Conservation (phyloP, 1,284 basidiomycete species). For the Puccinia novopanici region DNA sequence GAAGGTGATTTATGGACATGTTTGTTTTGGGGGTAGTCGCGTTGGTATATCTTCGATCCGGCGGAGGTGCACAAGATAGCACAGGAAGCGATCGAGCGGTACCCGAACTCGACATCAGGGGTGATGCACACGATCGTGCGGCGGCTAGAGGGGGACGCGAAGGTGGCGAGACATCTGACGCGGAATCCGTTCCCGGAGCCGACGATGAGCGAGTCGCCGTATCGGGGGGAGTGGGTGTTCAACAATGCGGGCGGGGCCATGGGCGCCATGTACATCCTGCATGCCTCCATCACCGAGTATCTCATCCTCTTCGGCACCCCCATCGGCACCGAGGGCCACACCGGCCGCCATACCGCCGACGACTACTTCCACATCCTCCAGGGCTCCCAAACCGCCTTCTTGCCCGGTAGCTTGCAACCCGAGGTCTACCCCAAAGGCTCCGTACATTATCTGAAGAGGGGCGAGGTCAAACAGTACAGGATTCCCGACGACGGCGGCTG, state of each 20-base stretch:
- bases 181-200: conserved; percentile 19
- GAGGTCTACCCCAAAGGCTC: conserved; percentile 81
- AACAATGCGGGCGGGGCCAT: conserved; percentile 98
- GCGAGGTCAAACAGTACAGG: conserved; percentile 90
- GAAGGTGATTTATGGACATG: neutral
- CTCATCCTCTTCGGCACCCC: conserved; percentile 88
- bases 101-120: conserved; percentile 66
- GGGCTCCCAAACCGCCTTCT: conserved; percentile 90
- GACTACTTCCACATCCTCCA: conserved; percentile 96
- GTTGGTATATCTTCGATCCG: conserved; percentile 74
- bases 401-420: conserved; percentile 74
- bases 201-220: neutral
- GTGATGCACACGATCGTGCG: conserved; percentile 76
- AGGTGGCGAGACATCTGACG: neutral
- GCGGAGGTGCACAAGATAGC: conserved; percentile 69
- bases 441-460: conserved; percentile 79
- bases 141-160: conserved; percentile 63
- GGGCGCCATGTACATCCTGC: conserved; percentile 95
- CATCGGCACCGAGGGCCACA: conserved; percentile 92
- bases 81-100: conserved; percentile 69
- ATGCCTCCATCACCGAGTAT: conserved; percentile 69
- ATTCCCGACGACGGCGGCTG: conserved; percentile 88
- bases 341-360: conserved; percentile 88
- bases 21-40: conserved; percentile 55
- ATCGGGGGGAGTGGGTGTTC: conserved; percentile 80